Evolutionary conservation across 306 rosid species (phyloP).

Genomic region (Malus asiatica): DNA sequence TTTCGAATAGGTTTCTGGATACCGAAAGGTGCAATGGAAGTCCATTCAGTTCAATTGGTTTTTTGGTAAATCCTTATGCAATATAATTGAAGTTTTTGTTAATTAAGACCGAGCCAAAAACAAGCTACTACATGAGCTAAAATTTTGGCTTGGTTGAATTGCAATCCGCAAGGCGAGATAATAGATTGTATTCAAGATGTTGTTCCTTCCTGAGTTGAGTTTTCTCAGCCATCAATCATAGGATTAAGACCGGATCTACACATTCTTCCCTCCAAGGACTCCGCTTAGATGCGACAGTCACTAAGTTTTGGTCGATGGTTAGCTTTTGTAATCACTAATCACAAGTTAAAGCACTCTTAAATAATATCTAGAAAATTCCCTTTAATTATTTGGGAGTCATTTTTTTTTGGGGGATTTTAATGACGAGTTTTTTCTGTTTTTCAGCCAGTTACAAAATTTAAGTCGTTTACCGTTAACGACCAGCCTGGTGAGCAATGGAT

Average conservation of each 20-base stretch:
- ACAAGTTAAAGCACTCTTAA: neutral
- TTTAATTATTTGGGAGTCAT: neutral
- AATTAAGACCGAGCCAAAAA: neutral
- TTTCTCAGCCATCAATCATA: neutral
- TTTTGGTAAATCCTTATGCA: neutral
- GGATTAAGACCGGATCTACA: neutral
- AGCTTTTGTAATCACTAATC: neutral
- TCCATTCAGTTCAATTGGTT: neutral
- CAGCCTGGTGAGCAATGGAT: slow-evolving; percentile 80
- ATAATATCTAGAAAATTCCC: neutral
- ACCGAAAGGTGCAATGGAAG: neutral
- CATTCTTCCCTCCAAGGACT: neutral
- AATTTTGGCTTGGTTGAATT: neutral
- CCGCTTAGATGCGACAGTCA: neutral
- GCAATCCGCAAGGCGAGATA: neutral
- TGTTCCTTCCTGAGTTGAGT: neutral
- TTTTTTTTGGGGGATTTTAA: neutral
- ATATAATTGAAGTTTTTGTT: neutral
- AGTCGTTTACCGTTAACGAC: slow-evolving; percentile 50
- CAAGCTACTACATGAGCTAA: neutral
- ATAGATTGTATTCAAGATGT: neutral
- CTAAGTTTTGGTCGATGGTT: neutral
- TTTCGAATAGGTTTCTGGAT: neutral
- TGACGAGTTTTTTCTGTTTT: slow-evolving; percentile 7
- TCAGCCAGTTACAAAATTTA: slow-evolving; percentile 50